These are phyloP conservation scores for Lanmaoa pseudosensibilis DNA, from an alignment of 768 basidiomycete species.

Conservation along the genomic window DNA sequence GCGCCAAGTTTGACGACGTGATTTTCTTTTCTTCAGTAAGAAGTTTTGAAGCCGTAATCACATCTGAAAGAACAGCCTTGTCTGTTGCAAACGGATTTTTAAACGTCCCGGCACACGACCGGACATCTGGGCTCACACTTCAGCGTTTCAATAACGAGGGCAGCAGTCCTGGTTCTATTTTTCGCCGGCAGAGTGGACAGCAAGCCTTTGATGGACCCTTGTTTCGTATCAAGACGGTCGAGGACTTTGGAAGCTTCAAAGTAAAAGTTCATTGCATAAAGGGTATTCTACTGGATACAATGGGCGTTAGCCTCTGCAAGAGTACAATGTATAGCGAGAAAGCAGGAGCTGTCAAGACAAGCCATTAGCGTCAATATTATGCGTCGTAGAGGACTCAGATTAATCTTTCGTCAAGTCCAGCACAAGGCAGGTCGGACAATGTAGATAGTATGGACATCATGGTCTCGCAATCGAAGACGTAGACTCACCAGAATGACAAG, in stretches of 20 bases:
- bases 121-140: slow-evolving; percentile 68
- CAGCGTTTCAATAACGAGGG: slow-evolving; percentile 90
- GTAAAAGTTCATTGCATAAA: slow-evolving; percentile 87
- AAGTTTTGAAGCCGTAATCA: slow-evolving; percentile 67
- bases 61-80: slow-evolving; percentile 68
- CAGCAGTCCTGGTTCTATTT: slow-evolving; percentile 74
- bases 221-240: slow-evolving; percentile 82
- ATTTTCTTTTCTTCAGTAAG: slow-evolving; percentile 75
- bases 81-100: slow-evolving; percentile 45
- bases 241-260: slow-evolving; percentile 83
- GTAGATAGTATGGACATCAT: slow-evolving; percentile 85
- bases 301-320: slow-evolving; percentile 25
- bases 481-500: slow-evolving; percentile 21
- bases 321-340: slow-evolving; percentile 21
- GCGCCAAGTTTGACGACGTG: slow-evolving; percentile 70
- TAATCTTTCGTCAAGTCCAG: slow-evolving; percentile 50
- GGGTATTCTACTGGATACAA: slow-evolving; percentile 30
- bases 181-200: slow-evolving; percentile 72
- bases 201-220: slow-evolving; percentile 90
- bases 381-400: slow-evolving; percentile 25
- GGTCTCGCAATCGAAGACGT: slow-evolving; percentile 1
- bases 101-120: slow-evolving; percentile 3
- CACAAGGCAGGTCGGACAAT: slow-evolving; percentile 72
- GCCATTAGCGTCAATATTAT: slow-evolving; percentile 30
- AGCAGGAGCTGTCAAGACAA: slow-evolving; percentile 17